Evolutionary conservation across 176 grass and related monocot species (phyloP).

Genomic region (Avena insularis): DNA sequence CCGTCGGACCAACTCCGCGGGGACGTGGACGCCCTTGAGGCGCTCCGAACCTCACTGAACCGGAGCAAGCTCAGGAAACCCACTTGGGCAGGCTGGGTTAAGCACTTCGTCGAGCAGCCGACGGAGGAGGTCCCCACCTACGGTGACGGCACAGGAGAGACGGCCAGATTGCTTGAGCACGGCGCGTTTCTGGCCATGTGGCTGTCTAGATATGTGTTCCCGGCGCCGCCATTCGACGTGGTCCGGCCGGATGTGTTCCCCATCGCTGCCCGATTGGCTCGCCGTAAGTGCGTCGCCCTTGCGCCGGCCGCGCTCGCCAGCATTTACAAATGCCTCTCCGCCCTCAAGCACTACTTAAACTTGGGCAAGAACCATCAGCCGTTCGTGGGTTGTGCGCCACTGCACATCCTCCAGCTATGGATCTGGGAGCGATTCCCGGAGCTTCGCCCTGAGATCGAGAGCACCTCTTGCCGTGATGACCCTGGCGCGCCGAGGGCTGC

Average conservation of each 20-base stretch:
- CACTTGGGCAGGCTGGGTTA: constrained; percentile 68
- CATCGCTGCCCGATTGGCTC: constrained; percentile 66
- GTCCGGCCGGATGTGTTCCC: constrained; percentile 36
- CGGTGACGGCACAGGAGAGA: background rate
- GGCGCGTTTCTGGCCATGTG: constrained; percentile 79
- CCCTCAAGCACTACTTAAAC: background rate
- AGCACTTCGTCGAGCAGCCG: constrained; percentile 56
- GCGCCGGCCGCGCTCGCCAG: constrained; percentile 69
- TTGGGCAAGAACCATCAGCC: background rate
- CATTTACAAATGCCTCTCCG: constrained; percentile 63
- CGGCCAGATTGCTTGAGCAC: constrained; percentile 53
- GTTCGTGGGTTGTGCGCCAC: constrained; percentile 54
- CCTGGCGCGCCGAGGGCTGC: constrained; percentile 50
- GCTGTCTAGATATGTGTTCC: constrained; percentile 56
- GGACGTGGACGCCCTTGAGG: constrained; percentile 57
- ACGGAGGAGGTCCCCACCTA: background rate
- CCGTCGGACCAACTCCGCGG: constrained; percentile 33
- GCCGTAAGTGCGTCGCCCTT: constrained; percentile 64
- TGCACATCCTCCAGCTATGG: constrained; percentile 79
- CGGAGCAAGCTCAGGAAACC: constrained; percentile 76
- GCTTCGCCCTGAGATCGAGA: constrained; percentile 45
- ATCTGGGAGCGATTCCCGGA: constrained; percentile 78
- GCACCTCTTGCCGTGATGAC: background rate
- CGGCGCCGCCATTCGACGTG: constrained; percentile 10
- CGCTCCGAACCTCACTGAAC: constrained; percentile 59